These are phyloP conservation scores for Carex myosuroides DNA, from an alignment of 176 grass and related monocot genomes.

Conservation along the genomic window DNA sequence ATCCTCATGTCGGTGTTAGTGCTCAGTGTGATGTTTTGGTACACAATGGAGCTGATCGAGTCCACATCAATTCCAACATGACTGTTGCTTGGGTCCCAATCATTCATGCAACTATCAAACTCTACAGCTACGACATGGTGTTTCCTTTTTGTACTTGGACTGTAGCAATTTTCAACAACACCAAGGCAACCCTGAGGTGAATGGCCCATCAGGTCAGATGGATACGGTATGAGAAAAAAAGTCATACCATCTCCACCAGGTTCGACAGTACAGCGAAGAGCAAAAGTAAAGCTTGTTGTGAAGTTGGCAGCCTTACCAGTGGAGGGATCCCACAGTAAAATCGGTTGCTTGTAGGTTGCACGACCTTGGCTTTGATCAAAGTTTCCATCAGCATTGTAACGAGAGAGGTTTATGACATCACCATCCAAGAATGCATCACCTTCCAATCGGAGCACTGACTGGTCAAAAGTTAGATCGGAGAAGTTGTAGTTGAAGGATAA, in stretches of 20 bases:
- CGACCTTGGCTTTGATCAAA: neutral
- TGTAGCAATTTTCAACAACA: neutral
- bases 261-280: neutral
- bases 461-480: conserved; percentile 3
- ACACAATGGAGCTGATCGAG: neutral
- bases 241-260: conserved; percentile 25
- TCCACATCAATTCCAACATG: conserved; percentile 31
- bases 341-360: conserved; percentile 1
- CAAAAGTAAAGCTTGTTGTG: conserved; percentile 25
- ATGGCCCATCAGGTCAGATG: neutral
- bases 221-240: conserved; percentile 14
- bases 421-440: neutral
- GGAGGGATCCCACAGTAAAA: conserved; percentile 21
- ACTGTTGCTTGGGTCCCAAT: neutral
- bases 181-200: conserved; percentile 21
- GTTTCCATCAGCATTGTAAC: neutral
- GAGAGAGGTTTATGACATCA: conserved; percentile 1
- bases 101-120: conserved; percentile 19
- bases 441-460: neutral
- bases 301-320: conserved; percentile 11
- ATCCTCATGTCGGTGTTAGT: neutral
- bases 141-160: neutral
- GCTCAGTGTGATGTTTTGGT: conserved; percentile 1
- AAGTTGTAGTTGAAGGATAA: conserved; percentile 27
- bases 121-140: conserved; percentile 16